A percentile compares a stretch with the other conserved stretches of the same genome.
Evolutionary conservation across 371 early-diverging fungal genomes (phyloP).

Genomic region (Mortierella sp.): DNA sequence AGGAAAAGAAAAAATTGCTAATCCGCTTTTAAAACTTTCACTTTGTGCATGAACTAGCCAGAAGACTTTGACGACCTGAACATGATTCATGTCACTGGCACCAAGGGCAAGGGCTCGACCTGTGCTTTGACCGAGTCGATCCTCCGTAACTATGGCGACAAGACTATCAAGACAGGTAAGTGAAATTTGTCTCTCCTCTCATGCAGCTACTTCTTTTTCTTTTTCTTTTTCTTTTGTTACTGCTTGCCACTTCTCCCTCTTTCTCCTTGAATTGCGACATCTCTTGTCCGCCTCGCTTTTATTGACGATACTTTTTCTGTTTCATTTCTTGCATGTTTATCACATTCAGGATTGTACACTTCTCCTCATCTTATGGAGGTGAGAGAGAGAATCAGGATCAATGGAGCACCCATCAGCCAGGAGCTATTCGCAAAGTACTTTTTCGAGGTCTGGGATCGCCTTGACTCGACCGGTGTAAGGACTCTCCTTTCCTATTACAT

Average conservation of each 20-base stretch:
- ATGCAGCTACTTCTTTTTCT: neutral
- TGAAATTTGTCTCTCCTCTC: too few species aligned
- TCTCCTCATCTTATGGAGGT: constrained; percentile 95
- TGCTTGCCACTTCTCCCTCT: too few species aligned
- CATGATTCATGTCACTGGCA: constrained; percentile 87
- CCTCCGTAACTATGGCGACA: constrained; percentile 61
- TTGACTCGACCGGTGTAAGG: constrained; percentile 68
- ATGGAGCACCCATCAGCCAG: constrained; percentile 85
- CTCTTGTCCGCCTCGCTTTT: neutral
- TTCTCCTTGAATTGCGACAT: neutral
- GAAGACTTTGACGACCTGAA: constrained; percentile 76
- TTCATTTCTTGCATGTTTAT: neutral
- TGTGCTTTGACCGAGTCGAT: constrained; percentile 80
- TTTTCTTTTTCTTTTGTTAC: neutral
- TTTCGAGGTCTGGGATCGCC: constrained; percentile 85
- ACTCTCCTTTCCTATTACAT: too few species aligned
- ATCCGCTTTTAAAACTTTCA: neutral
- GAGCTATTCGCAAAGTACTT: constrained; percentile 89
- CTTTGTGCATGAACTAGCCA: constrained; percentile 11
- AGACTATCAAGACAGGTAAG: constrained; percentile 73
- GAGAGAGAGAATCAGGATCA: constrained; percentile 94
- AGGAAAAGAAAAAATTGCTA: neutral
- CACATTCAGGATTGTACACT: constrained; percentile 80
- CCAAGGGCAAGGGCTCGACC: constrained; percentile 93
- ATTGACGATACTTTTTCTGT: neutral